Evolutionary conservation across 2,329 filamentous ascomycete genomes (phyloP).

Genomic region (Aspergillus persii): DNA sequence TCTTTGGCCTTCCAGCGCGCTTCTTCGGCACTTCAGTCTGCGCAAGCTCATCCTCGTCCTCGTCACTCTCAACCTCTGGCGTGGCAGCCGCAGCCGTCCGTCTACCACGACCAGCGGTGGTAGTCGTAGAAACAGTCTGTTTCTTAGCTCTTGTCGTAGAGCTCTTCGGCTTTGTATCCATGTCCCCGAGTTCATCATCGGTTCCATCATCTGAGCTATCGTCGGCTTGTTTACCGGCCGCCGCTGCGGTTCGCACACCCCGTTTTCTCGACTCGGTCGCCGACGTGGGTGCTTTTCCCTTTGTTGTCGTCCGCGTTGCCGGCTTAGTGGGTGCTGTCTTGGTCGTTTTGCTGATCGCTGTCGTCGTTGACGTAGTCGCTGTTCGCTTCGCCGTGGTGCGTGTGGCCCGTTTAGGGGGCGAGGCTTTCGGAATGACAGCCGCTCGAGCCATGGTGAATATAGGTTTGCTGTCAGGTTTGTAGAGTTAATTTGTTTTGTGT

Average conservation of each 20-base stretch:
- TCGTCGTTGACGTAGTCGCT: slow-evolving; percentile 10
- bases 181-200: slow-evolving; percentile 26
- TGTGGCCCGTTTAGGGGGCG: slow-evolving; percentile 19
- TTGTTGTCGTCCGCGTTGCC: slow-evolving; percentile 11
- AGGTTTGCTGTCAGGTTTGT: background rate
- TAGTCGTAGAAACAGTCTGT: slow-evolving; percentile 8
- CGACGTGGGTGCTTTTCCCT: slow-evolving; percentile 7
- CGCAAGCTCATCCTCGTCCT: slow-evolving; percentile 25
- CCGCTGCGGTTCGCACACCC: slow-evolving; percentile 5
- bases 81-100: slow-evolving; percentile 7
- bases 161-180: slow-evolving; percentile 9
- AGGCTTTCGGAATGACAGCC: slow-evolving; percentile 23
- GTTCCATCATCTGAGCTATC: slow-evolving; percentile 21
- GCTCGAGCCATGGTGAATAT: slow-evolving; percentile 23
- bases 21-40: slow-evolving; percentile 24
- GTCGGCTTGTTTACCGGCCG: slow-evolving; percentile 6
- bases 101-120: slow-evolving; percentile 10
- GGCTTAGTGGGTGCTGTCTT: slow-evolving; percentile 10
- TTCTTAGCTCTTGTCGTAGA: slow-evolving; percentile 12
- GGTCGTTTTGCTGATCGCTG: slow-evolving; percentile 5
- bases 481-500: background rate
- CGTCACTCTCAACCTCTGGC: slow-evolving; percentile 13
- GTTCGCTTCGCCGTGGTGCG: slow-evolving; percentile 17
- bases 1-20: slow-evolving; percentile 17
- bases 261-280: slow-evolving; percentile 15